Evolutionary conservation across 208 protist species (phyloP).

Genomic region (Angomonas ambiguus): DNA sequence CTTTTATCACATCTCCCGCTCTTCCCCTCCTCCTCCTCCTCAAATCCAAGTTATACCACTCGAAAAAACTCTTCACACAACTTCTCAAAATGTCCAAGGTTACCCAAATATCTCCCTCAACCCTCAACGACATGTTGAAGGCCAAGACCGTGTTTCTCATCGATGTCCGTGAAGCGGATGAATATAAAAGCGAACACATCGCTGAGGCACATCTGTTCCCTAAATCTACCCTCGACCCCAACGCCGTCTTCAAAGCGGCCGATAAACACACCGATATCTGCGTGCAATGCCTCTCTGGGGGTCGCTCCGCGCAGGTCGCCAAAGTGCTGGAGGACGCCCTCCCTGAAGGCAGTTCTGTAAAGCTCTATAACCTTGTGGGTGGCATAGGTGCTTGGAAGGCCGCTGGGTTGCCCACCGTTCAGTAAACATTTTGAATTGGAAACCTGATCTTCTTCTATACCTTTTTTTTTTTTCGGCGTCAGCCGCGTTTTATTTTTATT

Average conservation of each 20-base stretch:
- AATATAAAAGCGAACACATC: conserved; percentile 45
- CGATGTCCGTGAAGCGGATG: conserved; percentile 31
- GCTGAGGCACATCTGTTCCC: conserved; percentile 25
- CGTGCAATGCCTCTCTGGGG: conserved; percentile 36
- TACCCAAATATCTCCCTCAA: not conserved
- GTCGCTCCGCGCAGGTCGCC: conserved; percentile 26
- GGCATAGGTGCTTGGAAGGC: conserved; percentile 41
- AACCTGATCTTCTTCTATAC: not conserved
- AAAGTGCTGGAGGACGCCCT: conserved; percentile 13
- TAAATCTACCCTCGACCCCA: conserved; percentile 19
- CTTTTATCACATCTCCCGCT: not conserved
- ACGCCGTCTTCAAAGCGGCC: conserved; percentile 23
- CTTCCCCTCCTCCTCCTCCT: not conserved
- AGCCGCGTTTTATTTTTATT: not conserved
- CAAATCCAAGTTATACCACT: not conserved
- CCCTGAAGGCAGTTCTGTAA: conserved; percentile 16
- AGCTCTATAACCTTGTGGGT: conserved; percentile 33
- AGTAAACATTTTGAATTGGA: not conserved
- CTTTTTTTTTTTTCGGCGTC: no score
- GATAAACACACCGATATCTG: conserved; percentile 15
- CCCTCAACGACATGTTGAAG: conserved; percentile 16
- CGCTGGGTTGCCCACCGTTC: conserved; percentile 12
- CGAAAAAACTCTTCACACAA: not conserved
- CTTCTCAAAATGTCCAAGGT: not conserved
- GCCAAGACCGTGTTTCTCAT: conserved; percentile 28